These are phyloP conservation scores for Xylaria cubensis DNA, from an alignment of 495 filamentous ascomycete species.

Conservation along the genomic window DNA sequence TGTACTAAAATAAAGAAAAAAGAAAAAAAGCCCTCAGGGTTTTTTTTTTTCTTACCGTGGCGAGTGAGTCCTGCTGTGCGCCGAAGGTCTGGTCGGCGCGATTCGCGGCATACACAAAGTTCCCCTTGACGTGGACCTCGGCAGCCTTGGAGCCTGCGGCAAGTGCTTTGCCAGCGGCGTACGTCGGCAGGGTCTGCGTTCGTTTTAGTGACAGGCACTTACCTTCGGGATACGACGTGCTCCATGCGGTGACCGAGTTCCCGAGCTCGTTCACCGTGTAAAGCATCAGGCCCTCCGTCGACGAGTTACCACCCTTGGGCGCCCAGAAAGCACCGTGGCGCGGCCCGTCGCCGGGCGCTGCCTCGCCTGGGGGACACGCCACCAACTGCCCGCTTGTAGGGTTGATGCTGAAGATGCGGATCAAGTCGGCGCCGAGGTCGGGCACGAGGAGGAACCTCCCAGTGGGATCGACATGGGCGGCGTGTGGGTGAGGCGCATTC, in stretches of 20 bases:
- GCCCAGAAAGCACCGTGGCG: constrained; percentile 54
- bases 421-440: constrained; percentile 73
- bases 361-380: constrained; percentile 42
- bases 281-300: constrained; percentile 39
- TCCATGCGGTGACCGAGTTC: constrained; percentile 55
- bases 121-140: constrained; percentile 49
- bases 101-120: constrained; percentile 53
- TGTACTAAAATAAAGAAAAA: background rate
- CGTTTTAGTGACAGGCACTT: constrained; percentile 45
- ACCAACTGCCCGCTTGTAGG: constrained; percentile 46
- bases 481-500: constrained; percentile 73
- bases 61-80: constrained; percentile 47
- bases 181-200: constrained; percentile 48
- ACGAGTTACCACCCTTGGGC: constrained; percentile 36
- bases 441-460: constrained; percentile 68
- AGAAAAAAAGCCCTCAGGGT: background rate
- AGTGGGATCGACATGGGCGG: constrained; percentile 71
- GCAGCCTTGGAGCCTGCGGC: constrained; percentile 51
- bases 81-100: constrained; percentile 53
- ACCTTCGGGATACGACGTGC: constrained; percentile 44
- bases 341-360: constrained; percentile 51
- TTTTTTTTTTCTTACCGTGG: constrained; percentile 27
- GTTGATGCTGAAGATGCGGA: constrained; percentile 67
- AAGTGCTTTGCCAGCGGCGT: constrained; percentile 42
- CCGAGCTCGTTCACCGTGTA: constrained; percentile 58